These are phyloP conservation scores for Waltergamsia citrina DNA, from an alignment of 2,329 filamentous ascomycete genomes.

Conservation along the genomic window DNA sequence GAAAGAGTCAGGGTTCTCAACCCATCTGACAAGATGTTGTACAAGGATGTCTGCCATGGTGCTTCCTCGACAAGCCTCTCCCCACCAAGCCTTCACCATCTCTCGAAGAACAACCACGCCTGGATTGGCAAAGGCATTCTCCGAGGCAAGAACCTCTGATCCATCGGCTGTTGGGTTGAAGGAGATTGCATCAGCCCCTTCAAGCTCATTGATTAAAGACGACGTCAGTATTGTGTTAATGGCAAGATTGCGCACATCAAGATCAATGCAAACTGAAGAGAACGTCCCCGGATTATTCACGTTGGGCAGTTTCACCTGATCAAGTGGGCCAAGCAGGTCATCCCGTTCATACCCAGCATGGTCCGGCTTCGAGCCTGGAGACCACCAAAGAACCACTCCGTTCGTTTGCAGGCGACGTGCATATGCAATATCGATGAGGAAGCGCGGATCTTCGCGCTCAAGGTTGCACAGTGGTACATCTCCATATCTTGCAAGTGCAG, in stretches of 20 bases:
- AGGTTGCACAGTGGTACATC: constrained; percentile 93
- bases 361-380: constrained; percentile 73
- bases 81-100: constrained; percentile 99
- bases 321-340: constrained; percentile 72
- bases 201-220: constrained; percentile 91
- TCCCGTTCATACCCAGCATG: constrained; percentile 95
- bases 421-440: constrained; percentile 93
- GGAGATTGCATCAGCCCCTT: constrained; percentile 77
- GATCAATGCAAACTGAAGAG: constrained; percentile 89
- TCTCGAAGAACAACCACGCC: constrained; percentile 85
- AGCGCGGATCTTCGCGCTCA: constrained; percentile 86
- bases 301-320: constrained; percentile 83
- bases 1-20: constrained; percentile 85
- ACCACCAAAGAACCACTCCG: constrained; percentile 97
- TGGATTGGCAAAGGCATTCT: constrained; percentile 87
- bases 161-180: constrained; percentile 53
- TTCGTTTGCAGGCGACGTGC: constrained; percentile 82
- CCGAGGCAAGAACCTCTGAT: constrained; percentile 58
- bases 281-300: constrained; percentile 92
- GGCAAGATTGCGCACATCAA: constrained; percentile 86
- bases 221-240: constrained; percentile 98
- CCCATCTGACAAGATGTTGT: constrained; percentile 94
- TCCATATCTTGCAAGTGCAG: constrained; percentile 81
- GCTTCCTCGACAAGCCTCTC: constrained; percentile 81
- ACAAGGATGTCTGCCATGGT: constrained; percentile 97